A percentile compares a stretch with the other conserved stretches of the same genome.
Conservation (phyloP, 371 early-diverging fungal genomes). For the Rhizopus sp. region DNA sequence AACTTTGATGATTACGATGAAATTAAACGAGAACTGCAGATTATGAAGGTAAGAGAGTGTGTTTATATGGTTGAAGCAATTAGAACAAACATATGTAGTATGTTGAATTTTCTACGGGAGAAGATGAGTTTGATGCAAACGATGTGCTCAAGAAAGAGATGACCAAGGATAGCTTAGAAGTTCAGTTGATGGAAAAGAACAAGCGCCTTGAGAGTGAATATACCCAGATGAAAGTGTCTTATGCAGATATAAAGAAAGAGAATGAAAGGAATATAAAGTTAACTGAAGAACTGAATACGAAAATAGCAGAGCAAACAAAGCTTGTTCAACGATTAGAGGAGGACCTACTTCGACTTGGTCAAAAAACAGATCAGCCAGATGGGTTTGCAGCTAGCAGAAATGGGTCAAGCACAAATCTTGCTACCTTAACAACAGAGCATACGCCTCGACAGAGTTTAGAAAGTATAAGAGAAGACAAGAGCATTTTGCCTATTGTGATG, state of each 20-base stretch:
- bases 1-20: slow-evolving; percentile 78
- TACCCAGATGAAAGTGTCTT: slow-evolving; percentile 66
- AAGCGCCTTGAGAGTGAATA: slow-evolving; percentile 77
- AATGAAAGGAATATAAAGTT: slow-evolving; percentile 30
- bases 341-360: slow-evolving; percentile 64
- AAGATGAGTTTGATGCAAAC: slow-evolving; percentile 47
- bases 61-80: background rate
- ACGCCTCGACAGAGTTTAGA: slow-evolving; percentile 18
- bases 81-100: slow-evolving; percentile 24
- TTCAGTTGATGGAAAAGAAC: slow-evolving; percentile 80
- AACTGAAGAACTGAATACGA: slow-evolving; percentile 32
- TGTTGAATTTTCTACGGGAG: slow-evolving; percentile 52
- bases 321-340: slow-evolving; percentile 73
- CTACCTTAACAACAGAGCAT: slow-evolving; percentile 15
- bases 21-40: slow-evolving; percentile 82
- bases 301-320: slow-evolving; percentile 48
- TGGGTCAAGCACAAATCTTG: slow-evolving; percentile 6
- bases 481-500: slow-evolving; percentile 84
- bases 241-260: slow-evolving; percentile 39
- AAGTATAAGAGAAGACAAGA: slow-evolving; percentile 41
- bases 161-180: slow-evolving; percentile 60
- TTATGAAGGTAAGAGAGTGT: slow-evolving; percentile 68
- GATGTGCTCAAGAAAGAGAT: slow-evolving; percentile 38
- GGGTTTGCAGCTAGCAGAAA: slow-evolving; percentile 1
- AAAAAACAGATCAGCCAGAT: slow-evolving; percentile 5